Percentiles rank a stretch among this genome's conserved stretches.
Evolutionary conservation across 371 early-diverging fungal genomes (phyloP).

Genomic region (Phascolomyces articulosus): DNA sequence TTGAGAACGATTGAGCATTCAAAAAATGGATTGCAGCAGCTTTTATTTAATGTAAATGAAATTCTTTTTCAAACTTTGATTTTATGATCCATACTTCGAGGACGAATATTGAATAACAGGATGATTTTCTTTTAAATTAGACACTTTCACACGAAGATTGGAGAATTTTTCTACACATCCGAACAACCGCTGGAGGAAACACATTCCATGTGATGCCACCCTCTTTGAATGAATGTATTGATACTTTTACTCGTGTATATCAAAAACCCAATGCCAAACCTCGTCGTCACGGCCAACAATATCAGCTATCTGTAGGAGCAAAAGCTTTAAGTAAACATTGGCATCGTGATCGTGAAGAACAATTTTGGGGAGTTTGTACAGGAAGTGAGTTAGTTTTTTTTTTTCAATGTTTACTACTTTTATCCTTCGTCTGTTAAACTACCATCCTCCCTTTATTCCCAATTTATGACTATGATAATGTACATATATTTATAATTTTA

Average conservation of each 20-base stretch:
- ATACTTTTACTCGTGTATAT: conserved; percentile 18
- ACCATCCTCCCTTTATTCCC: too few relatives aligned
- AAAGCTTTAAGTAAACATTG: conserved; percentile 48
- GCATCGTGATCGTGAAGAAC: conserved; percentile 36
- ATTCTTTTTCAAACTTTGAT: not conserved
- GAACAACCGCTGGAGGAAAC: conserved; percentile 26
- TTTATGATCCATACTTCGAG: not conserved
- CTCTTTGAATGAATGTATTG: conserved; percentile 25
- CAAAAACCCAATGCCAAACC: conserved; percentile 14
- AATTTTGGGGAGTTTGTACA: conserved; percentile 41
- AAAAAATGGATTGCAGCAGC: not conserved
- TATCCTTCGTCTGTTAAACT: too few relatives aligned
- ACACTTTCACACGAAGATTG: conserved; percentile 22
- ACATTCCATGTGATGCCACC: conserved; percentile 24
- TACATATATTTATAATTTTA: too few relatives aligned
- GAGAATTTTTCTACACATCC: conserved; percentile 21
- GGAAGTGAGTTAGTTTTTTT: conserved; percentile 30
- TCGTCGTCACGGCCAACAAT: conserved; percentile 12
- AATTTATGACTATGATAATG: too few relatives aligned
- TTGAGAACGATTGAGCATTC: not conserved
- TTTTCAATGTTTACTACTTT: too few relatives aligned
- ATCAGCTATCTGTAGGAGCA: conserved; percentile 39
- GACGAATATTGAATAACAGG: not conserved
- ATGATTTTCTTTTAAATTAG: not conserved
- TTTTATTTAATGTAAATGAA: conserved; percentile 10